Base-by-base conservation (phyloP, 1,284 basidiomycete genomes). In the Taiwanofungus camphoratus region DNA sequence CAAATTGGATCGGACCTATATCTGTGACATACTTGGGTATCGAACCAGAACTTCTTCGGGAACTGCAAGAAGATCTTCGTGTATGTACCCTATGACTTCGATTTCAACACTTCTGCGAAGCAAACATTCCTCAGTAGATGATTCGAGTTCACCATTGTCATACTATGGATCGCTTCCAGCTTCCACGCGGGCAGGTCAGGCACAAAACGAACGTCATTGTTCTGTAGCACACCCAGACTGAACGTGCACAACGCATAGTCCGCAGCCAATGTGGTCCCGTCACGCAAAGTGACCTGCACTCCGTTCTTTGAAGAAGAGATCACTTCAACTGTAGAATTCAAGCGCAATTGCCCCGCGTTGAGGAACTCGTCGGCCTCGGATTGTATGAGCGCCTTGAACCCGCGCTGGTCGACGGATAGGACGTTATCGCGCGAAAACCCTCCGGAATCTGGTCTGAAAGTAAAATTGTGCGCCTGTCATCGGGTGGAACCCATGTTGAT, bases 1-100 rank as follows among this genome's bases (percentile, higher is more conserved):
- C n/a, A n/a, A n/a, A n/a, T n/a, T n/a, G n/a, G n/a, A n/a, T n/a
- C n/a, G n/a, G n/a, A n/a, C n/a, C n/a, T n/a, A n/a, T n/a, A n/a
- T n/a, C n/a, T n/a, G n/a, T n/a, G 12, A 29, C 48, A 4, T 32
- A 77, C 80, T 71, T 85, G 68, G 0, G 77, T 77, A 30, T 78
- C 69, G 46, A 81, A 81, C 82, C 82, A 86, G 57, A 86, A 86
- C 31, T 77, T 79, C 43, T 72, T 54, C 0, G 74, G 67, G 54
- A 85, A 86, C 48, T 78, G 70, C 34, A 85, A 52, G 59, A 84
- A 86, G 36, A 86, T 82, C 62, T 85, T 86, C 3, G 82, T 83
- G 54, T 82, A 86, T 2, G 73, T 79, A 2, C 69, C 70, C 72
- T 74, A 27, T 7, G 31, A 16, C 15, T 33, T 7, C 26, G 26